A percentile compares a stretch with the other conserved stretches of the same genome.
Conservation (phyloP, 2,329 filamentous ascomycete species). For the Balansia obtecta region DNA sequence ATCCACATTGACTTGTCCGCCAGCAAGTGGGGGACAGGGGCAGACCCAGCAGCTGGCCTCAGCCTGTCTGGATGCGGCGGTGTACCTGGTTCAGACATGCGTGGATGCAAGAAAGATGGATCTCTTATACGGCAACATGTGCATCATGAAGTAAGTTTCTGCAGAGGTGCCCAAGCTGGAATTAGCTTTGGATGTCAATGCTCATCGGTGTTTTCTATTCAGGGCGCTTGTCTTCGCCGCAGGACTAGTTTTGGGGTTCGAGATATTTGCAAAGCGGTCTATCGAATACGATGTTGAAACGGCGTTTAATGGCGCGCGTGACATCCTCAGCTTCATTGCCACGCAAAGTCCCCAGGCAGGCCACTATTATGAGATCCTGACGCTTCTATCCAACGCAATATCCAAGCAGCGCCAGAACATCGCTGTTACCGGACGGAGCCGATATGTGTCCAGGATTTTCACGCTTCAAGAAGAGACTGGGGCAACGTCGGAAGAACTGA, state of each 20-base stretch:
- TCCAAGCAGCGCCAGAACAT: conserved; percentile 22
- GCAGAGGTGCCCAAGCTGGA: background rate
- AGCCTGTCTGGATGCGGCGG: conserved; percentile 42
- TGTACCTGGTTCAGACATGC: conserved; percentile 43
- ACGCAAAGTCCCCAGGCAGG: conserved; percentile 40
- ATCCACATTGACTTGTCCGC: conserved; percentile 29
- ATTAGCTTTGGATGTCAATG: background rate
- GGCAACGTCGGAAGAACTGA: background rate
- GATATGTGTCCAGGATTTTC: conserved; percentile 17
- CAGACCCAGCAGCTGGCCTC: conserved; percentile 29
- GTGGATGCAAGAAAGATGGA: conserved; percentile 31
- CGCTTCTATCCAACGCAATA: conserved; percentile 31
- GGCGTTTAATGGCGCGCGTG: conserved; percentile 36
- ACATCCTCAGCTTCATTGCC: conserved; percentile 35
- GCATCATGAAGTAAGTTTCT: conserved; percentile 39
- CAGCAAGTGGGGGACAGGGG: conserved; percentile 15
- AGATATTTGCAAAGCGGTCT: conserved; percentile 37
- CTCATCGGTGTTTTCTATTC: background rate
- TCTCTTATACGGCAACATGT: conserved; percentile 41
- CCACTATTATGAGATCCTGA: conserved; percentile 45
- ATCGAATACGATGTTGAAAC: conserved; percentile 31
- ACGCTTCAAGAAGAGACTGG: conserved; percentile 7
- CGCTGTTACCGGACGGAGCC: conserved; percentile 12
- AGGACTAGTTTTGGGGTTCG: conserved; percentile 43
- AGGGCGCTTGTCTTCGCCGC: conserved; percentile 44